A percentile compares a stretch with the other conserved stretches of the same genome.
phyloP scores from a whole-genome alignment of 345 rosid genomes.

The Dovyalis caffra region DNA sequence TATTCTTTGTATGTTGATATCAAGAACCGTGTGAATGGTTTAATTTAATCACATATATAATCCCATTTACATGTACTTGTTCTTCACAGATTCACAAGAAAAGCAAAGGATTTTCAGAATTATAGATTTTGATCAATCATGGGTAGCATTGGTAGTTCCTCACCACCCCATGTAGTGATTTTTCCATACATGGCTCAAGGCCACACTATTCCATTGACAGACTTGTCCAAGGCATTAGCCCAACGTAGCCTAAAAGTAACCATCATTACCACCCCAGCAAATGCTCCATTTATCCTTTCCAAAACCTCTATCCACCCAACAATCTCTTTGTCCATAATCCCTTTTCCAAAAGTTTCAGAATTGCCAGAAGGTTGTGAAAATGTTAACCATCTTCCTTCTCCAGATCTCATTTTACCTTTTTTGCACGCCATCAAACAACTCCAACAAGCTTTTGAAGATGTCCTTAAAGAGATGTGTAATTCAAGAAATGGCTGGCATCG shows the following conservation, averaged over 20 bases:
- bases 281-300: background rate
- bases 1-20: background rate
- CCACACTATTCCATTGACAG: conserved; percentile 1
- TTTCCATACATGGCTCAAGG: conserved; percentile 17
- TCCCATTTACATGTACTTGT: background rate
- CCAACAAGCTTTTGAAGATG: conserved; percentile 23
- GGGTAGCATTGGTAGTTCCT: background rate
- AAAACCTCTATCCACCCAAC: background rate
- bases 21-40: background rate
- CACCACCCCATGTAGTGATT: background rate
- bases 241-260: background rate
- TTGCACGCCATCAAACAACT: conserved; percentile 20
- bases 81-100: background rate
- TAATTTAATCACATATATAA: background rate
- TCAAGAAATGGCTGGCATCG: too few relatives aligned
- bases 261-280: background rate
- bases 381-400: conserved; percentile 25
- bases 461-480: conserved; percentile 8
- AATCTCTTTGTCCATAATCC: background rate
- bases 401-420: conserved; percentile 17
- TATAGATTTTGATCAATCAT: background rate
- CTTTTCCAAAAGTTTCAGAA: conserved; percentile 1
- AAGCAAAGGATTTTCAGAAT: background rate
- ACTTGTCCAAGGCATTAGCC: background rate
- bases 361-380: conserved; percentile 26